A percentile compares a stretch with the other conserved stretches of the same genome.
These are phyloP conservation scores for Penicillium soppii DNA, from an alignment of 495 filamentous ascomycete species.

Conservation along the genomic window DNA sequence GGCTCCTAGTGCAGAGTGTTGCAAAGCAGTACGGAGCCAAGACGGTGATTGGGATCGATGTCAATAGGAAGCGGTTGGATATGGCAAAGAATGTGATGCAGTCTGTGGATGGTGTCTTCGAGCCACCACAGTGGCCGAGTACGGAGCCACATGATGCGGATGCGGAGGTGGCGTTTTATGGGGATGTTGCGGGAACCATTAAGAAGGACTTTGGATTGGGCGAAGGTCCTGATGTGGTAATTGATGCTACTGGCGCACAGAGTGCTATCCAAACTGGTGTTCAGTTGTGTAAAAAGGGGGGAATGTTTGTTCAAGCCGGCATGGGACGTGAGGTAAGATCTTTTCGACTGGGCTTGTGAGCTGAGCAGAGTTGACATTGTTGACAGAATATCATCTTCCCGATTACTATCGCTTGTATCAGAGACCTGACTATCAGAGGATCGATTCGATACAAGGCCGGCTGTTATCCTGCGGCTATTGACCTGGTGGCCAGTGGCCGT, in stretches of 20 bases:
- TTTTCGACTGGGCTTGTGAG: not conserved
- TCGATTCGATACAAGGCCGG: constrained; percentile 79
- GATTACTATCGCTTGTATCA: constrained; percentile 78
- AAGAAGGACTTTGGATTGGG: constrained; percentile 43
- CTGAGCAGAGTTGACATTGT: not conserved
- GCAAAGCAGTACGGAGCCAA: constrained; percentile 70
- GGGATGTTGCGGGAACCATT: constrained; percentile 60
- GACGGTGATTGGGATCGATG: constrained; percentile 76
- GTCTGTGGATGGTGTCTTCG: constrained; percentile 59
- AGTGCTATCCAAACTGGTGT: constrained; percentile 71
- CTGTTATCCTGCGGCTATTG: constrained; percentile 74
- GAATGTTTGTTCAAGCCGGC: constrained; percentile 82
- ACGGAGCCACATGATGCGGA: constrained; percentile 46
- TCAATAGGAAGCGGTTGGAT: constrained; percentile 63
- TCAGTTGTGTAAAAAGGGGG: constrained; percentile 67
- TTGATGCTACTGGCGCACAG: constrained; percentile 84
- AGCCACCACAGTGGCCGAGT: constrained; percentile 38
- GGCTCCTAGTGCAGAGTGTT: constrained; percentile 76
- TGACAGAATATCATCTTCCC: constrained; percentile 68
- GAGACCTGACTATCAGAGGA: constrained; percentile 78
- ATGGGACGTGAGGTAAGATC: constrained; percentile 75
- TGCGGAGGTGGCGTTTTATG: constrained; percentile 10
- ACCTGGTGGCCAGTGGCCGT: constrained; percentile 63
- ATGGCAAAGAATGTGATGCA: constrained; percentile 66
- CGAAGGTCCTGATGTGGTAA: constrained; percentile 70